Conservation (phyloP, 495 filamentous ascomycete genomes). For the Pyrenula aspistea region DNA sequence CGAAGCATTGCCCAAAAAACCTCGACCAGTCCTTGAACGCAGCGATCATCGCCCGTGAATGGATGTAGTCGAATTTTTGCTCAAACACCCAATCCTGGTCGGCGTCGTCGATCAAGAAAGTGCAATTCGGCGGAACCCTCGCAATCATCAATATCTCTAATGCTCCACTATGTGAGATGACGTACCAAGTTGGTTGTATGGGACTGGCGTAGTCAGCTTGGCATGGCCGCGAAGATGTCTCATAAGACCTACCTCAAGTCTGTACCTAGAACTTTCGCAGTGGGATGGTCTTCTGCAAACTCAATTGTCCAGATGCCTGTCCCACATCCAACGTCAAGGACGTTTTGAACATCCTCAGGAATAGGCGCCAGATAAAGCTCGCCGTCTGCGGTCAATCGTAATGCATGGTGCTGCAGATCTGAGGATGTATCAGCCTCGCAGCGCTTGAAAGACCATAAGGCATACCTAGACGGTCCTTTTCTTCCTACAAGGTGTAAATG, state of each 20-base stretch:
- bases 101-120: not conserved
- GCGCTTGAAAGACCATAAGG: too few relatives aligned
- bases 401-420: not conserved
- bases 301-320: not conserved
- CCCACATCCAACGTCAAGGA: not conserved
- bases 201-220: not conserved
- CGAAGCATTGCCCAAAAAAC: slow-evolving; percentile 48
- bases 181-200: not conserved
- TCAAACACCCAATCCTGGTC: not conserved
- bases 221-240: too few relatives aligned
- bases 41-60: slow-evolving; percentile 49
- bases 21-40: slow-evolving; percentile 49
- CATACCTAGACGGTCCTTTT: too few relatives aligned
- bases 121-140: not conserved
- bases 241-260: not conserved
- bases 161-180: not conserved
- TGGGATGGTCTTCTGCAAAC: not conserved
- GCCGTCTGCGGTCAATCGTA: not conserved
- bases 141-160: too few relatives aligned
- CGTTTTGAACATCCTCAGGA: not conserved
- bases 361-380: not conserved
- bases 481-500: too few relatives aligned
- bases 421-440: too few relatives aligned
- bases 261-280: not conserved
- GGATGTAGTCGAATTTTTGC: slow-evolving; percentile 39